phyloP scores from a whole-genome alignment of 1,139 yeast genomes.

The Blastobotrys capitulatus region DNA sequence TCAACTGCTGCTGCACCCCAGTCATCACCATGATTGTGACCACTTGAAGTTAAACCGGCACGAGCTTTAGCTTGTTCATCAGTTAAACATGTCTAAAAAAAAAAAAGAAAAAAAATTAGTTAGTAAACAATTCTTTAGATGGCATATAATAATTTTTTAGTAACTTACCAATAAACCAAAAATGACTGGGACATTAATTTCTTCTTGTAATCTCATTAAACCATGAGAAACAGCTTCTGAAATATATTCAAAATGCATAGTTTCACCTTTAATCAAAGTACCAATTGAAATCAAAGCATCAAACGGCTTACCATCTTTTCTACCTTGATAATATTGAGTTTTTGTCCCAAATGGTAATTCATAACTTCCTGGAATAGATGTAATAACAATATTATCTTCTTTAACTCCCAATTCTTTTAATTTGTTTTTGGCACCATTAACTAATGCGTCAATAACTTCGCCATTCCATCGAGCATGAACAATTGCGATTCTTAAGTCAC shows the following conservation, averaged over 20 bases:
- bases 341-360: slow-evolving; percentile 84
- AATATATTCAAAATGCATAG: slow-evolving; percentile 97
- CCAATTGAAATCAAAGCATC: slow-evolving; percentile 95
- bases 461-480: slow-evolving; percentile 95
- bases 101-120: too few species aligned
- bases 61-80: slow-evolving; percentile 91
- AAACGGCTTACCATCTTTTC: slow-evolving; percentile 38
- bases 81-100: slow-evolving; percentile 71
- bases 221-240: slow-evolving; percentile 87
- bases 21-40: slow-evolving; percentile 94
- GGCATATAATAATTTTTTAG: neutral
- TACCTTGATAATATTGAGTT: slow-evolving; percentile 45
- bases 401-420: slow-evolving; percentile 62
- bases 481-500: slow-evolving; percentile 61
- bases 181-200: slow-evolving; percentile 70
- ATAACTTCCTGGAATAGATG: slow-evolving; percentile 89
- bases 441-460: slow-evolving; percentile 69
- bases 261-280: slow-evolving; percentile 88
- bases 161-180: slow-evolving; percentile 64
- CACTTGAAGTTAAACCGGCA: slow-evolving; percentile 71
- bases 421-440: slow-evolving; percentile 65
- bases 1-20: slow-evolving; percentile 99
- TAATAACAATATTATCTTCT: slow-evolving; percentile 69
- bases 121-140: neutral
- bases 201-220: slow-evolving; percentile 75